Evolutionary conservation across 441 rosid genomes (phyloP).

Genomic region (Adansonia grandidieri): DNA sequence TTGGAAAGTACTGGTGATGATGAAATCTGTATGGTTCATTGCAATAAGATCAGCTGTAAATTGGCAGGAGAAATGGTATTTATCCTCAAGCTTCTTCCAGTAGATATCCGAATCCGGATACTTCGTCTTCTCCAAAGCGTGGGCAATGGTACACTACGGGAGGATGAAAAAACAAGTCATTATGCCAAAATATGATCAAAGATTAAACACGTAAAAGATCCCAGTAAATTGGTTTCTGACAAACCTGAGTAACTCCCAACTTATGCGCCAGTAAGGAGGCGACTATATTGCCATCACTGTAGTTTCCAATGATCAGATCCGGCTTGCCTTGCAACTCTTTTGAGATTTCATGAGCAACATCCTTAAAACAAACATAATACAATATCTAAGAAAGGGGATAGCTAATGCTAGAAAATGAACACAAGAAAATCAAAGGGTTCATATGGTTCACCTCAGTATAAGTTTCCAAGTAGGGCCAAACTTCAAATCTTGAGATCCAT

Average conservation of each 20-base stretch:
- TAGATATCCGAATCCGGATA: conserved; percentile 97
- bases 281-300: conserved; percentile 97
- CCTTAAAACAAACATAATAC: no score
- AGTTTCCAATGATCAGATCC: conserved; percentile 91
- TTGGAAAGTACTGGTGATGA: conserved; percentile 96
- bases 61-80: conserved; percentile 94
- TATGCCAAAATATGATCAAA: no score
- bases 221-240: no score
- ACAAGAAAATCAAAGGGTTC: no score
- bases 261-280: conserved; percentile 84
- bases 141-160: conserved; percentile 98
- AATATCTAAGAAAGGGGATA: no score
- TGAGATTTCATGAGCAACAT: no score
- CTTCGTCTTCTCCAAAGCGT: conserved; percentile 97
- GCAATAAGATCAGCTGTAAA: conserved; percentile 96
- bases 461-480: conserved; percentile 95
- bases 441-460: conserved; percentile 96
- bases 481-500: conserved; percentile 97
- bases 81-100: conserved; percentile 86
- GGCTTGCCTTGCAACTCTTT: conserved; percentile 76
- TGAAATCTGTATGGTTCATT: conserved; percentile 93
- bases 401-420: no score
- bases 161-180: no score
- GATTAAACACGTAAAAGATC: conserved; percentile 17
- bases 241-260: conserved; percentile 93